A percentile compares a stretch with the other conserved stretches of the same genome.
phyloP scores from a whole-genome alignment of 2,329 filamentous ascomycete genomes.

The Penicillium concentricum region DNA sequence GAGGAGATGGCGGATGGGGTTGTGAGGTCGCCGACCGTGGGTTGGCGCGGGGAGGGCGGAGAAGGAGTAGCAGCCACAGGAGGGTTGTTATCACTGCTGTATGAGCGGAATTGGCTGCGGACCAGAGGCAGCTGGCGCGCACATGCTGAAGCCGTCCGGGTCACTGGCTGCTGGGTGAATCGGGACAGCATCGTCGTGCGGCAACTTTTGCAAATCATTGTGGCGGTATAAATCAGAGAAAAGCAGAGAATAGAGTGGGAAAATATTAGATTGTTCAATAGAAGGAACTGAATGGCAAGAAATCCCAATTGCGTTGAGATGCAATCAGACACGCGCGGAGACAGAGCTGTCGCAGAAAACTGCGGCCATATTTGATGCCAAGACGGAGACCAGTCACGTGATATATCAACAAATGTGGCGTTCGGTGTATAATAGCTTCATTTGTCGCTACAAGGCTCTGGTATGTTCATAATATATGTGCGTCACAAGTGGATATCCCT shows the following conservation, averaged over 20 bases:
- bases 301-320: constrained; percentile 4
- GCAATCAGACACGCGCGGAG: constrained; percentile 5
- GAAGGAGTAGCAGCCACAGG: constrained; percentile 30
- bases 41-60: constrained; percentile 34
- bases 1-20: constrained; percentile 41
- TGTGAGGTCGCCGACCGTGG: constrained; percentile 30
- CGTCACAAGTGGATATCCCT: neutral
- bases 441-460: neutral
- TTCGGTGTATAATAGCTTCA: neutral
- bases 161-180: constrained; percentile 34
- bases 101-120: constrained; percentile 32
- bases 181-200: constrained; percentile 41
- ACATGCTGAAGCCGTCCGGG: constrained; percentile 29
- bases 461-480: neutral
- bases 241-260: neutral
- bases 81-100: constrained; percentile 32
- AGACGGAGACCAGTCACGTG: constrained; percentile 36
- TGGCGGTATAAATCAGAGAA: constrained; percentile 1
- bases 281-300: neutral
- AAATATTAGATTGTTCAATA: neutral
- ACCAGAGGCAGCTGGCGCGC: constrained; percentile 31
- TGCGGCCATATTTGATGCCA: constrained; percentile 39
- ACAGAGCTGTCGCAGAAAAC: constrained; percentile 28
- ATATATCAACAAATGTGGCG: fast-evolving
- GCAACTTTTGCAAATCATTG: constrained; percentile 45